A percentile compares a stretch with the other conserved stretches of the same genome.
phyloP scores from a whole-genome alignment of 768 basidiomycete genomes.

The Fistulinella prunicolor region DNA sequence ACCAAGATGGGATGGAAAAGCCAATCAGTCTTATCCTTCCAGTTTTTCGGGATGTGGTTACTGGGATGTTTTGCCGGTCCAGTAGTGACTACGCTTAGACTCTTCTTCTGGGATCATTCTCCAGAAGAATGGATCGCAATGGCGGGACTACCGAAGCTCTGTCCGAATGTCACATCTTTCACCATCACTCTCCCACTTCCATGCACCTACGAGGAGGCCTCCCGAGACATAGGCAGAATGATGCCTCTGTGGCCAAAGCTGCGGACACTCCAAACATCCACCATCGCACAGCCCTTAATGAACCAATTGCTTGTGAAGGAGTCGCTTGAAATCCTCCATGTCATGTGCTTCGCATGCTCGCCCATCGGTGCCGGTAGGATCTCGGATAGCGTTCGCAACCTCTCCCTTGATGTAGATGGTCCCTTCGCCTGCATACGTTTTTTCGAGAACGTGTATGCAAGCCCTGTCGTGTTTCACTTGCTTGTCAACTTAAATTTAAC shows the following conservation, averaged over 20 bases:
- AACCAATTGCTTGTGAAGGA: slow-evolving; percentile 3
- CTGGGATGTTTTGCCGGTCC: slow-evolving; percentile 14
- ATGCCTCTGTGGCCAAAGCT: slow-evolving; percentile 15
- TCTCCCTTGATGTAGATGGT: slow-evolving; percentile 11
- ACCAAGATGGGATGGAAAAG: slow-evolving; percentile 14
- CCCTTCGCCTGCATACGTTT: slow-evolving; percentile 8
- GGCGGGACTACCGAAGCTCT: slow-evolving; percentile 11
- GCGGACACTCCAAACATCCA: slow-evolving; percentile 10
- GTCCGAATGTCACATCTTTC: slow-evolving; percentile 23
- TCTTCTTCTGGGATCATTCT: no score
- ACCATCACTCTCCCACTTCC: slow-evolving; percentile 1
- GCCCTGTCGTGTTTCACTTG: slow-evolving; percentile 6
- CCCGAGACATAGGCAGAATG: slow-evolving; percentile 14
- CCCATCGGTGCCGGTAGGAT: slow-evolving; percentile 9
- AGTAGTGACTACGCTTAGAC: slow-evolving; percentile 8
- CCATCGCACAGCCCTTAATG: slow-evolving; percentile 12
- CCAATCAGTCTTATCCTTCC: neutral
- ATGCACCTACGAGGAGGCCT: slow-evolving; percentile 6
- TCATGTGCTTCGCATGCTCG: slow-evolving; percentile 7
- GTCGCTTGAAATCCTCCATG: slow-evolving; percentile 9
- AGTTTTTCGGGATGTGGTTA: slow-evolving; percentile 11
- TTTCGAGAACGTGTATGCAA: slow-evolving; percentile 8
- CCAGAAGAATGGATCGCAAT: slow-evolving; percentile 12
- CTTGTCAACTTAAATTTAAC: slow-evolving; percentile 6
- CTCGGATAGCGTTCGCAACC: slow-evolving; percentile 6